Percentiles rank a stretch among this genome's conserved stretches.
Conservation (phyloP, 768 basidiomycete genomes). For the Termitomyces titanicus region DNA sequence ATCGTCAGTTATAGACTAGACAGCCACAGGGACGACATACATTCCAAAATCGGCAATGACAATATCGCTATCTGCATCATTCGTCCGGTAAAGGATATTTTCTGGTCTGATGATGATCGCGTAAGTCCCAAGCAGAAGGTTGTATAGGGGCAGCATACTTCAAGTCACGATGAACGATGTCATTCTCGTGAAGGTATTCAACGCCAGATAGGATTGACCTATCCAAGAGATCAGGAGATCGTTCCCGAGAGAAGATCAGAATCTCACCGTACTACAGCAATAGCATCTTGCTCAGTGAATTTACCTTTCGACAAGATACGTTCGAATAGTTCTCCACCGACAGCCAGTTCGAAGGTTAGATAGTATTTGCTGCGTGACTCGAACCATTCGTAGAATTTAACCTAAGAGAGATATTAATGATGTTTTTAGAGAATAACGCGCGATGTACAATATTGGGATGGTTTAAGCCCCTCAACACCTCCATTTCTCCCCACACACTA, state of each 20-base stretch:
- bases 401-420: constrained; percentile 37
- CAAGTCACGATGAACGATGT: constrained; percentile 95
- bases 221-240: background rate
- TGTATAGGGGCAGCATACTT: constrained; percentile 48
- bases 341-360: constrained; percentile 90
- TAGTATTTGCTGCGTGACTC: constrained; percentile 94
- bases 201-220: constrained; percentile 86
- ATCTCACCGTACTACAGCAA: constrained; percentile 66
- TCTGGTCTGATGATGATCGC: constrained; percentile 60
- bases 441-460: constrained; percentile 83
- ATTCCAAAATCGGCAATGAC: constrained; percentile 99
- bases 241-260: background rate
- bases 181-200: constrained; percentile 84
- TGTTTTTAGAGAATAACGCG: constrained; percentile 6
- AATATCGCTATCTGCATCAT: constrained; percentile 71
- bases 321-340: constrained; percentile 93
- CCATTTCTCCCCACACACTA: constrained; percentile 91
- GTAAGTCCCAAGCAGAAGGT: background rate
- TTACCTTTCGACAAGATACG: constrained; percentile 81
- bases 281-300: constrained; percentile 92
- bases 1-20: background rate
- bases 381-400: constrained; percentile 96
- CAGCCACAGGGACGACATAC: constrained; percentile 42
- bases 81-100: constrained; percentile 90
- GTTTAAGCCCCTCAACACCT: constrained; percentile 83